These are phyloP conservation scores for Cordyceps pruinosa DNA, from an alignment of 2,329 filamentous ascomycete species.

Conservation along the genomic window DNA sequence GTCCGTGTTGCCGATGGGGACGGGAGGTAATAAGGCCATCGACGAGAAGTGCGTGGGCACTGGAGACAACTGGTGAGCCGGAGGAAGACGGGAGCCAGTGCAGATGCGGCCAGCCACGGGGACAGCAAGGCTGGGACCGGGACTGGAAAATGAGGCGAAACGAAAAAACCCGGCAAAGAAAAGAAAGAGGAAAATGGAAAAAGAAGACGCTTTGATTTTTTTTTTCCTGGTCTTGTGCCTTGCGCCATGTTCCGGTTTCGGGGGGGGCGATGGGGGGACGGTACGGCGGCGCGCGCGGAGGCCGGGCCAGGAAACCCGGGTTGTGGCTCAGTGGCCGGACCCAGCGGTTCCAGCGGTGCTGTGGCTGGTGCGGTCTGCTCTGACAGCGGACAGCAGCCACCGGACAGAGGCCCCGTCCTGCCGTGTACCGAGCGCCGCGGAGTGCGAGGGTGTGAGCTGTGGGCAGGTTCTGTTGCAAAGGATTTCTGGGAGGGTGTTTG, in stretches of 20 bases:
- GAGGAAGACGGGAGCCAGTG: no score
- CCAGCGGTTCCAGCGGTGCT: no score
- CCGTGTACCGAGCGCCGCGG: background rate
- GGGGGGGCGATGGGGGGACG: background rate
- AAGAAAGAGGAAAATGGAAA: background rate
- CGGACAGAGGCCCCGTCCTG: background rate
- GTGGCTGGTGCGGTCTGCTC: no score
- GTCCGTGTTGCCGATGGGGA: background rate
- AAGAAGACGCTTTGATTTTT: background rate
- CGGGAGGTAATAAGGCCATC: background rate
- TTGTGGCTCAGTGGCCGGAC: background rate
- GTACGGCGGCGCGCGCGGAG: background rate
- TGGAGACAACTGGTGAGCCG: no score
- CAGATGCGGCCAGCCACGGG: no score
- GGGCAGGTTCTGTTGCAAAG: no score
- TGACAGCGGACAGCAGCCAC: no score
- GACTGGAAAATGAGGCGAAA: background rate
- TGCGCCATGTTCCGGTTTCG: constrained; percentile 5
- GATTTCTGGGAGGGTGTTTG: no score
- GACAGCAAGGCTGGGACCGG: background rate
- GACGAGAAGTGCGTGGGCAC: background rate
- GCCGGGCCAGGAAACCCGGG: no score
- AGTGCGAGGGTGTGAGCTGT: background rate
- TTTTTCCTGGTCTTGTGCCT: constrained; percentile 1
- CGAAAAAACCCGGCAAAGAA: background rate